Evolutionary conservation across 1,139 yeast genomes (phyloP), one percentile per base, ranked within the genome.

Genomic region (Geotrichum australiense): DNA sequence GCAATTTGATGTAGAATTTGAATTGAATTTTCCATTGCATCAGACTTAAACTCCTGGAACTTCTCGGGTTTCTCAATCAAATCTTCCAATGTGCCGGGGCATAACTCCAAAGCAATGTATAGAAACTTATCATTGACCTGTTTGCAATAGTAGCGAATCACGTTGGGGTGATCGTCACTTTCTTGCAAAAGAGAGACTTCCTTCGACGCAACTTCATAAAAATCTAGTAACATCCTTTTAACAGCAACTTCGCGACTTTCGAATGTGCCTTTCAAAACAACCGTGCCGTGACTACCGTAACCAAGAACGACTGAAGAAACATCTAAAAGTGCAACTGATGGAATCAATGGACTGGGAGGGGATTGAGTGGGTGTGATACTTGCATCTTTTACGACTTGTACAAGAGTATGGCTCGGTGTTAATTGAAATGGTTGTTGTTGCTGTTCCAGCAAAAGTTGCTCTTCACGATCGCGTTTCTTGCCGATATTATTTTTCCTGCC

Each of bases 161-260:
- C 97, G 58, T 91, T 93, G 1, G 96, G 94, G 60, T 91, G 97
- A 59, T 87, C 96, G 56, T 91, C 99, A 62, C 95, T 84, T 58
- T 89, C 96, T 48, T 91, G 95, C 32, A 91, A 64, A 19, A 89
- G 63, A 22, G 82, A 72, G 10, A 93, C 94, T 58, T 91, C 98
- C 53, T 86, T 95, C n/a, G 89, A 81, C 3, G 98, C 98, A 47
- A 91, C 78, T 56, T 91, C 96, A 62, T 83, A 91, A 56, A 89
- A 91, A 57, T 89, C 96, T 30, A 89, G 70, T 37, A 93, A 67
- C 95, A 91, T 85, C 52, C 98, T 67, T 59, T 91, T 93, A 3
- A 91, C 94, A 0, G 98, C 98, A 7, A 93, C 98, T 1, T 94
- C 95, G 40, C 98, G 71, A 53, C 78, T 81, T 55, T 89, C 96